Base-by-base conservation (phyloP, 768 basidiomycete genomes). In the Suillus tomentosus region DNA sequence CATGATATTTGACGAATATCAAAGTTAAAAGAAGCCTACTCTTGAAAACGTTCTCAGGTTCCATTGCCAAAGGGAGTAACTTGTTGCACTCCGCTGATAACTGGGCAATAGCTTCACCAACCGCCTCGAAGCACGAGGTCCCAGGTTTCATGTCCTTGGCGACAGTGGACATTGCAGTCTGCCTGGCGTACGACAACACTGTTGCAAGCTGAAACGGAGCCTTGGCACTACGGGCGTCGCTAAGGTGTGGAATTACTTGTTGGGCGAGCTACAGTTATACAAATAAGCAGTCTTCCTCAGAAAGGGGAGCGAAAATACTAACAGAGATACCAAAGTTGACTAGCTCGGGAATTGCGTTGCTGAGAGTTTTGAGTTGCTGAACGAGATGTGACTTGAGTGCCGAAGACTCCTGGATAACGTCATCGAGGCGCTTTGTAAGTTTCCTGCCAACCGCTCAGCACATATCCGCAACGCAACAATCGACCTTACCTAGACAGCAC, bases 281-380 rank as follows among this genome's bases (percentile, higher is more conserved):
- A 65, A 17, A 40, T 71, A 40, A 65, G 39, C 31, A 5, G 43
- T 17, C 7, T 8, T 9, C 24, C 22, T 53, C 42, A 24, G 3
- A 47, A 22, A 37, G 34, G 17, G 15, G 34, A 14, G 10, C 34
- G 36, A 6, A 60, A 55, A 39, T 10, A 73, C 88, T 61, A 65
- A 94, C 94, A 61, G 92, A 91, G 62, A 97, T 92, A 72, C 94
- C 94, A 73, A 96, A 93, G 76, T 96, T 94, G 67, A 95, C 89
- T 11, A 95, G 84, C 65, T 92, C 92, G 1, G 89, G 87, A 1
- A 94, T 87, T 36, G 84, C 79, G 63, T 90, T 87, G 70, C 85
- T 87, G n/a, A 94, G 74, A 3, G 81, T 80, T 65, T 90, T 86
- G 72, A 95, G 84, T 54, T 91, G 90, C 3, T 88, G 85, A 14